Evolutionary conservation across 208 protist genomes (phyloP).

Genomic region (Crithidia expoeki): DNA sequence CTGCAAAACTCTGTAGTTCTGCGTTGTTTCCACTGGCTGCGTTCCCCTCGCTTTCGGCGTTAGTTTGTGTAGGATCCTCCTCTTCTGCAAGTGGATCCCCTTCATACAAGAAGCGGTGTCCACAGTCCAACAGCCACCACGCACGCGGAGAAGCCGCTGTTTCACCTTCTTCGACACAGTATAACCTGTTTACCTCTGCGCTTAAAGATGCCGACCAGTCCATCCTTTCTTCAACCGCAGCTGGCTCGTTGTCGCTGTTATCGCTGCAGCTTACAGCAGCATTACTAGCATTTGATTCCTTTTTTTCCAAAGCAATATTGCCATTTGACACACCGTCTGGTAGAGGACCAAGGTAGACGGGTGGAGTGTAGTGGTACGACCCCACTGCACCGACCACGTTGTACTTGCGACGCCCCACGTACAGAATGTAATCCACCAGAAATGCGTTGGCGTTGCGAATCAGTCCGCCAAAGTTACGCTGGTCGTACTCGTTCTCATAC

Average conservation of each 20-base stretch:
- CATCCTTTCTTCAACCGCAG: neutral
- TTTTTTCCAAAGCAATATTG: neutral
- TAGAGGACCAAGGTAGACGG: conserved; percentile 54
- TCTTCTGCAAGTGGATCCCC: neutral
- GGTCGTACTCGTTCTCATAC: conserved; percentile 87
- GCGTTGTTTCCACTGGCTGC: neutral
- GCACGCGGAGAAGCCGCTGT: conserved; percentile 1
- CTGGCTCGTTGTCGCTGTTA: neutral
- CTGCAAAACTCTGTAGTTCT: neutral
- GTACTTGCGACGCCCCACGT: conserved; percentile 76
- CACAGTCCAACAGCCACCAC: conserved; percentile 82
- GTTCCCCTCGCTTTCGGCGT: neutral
- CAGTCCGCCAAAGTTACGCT: conserved; percentile 87
- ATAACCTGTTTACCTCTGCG: conserved; percentile 22
- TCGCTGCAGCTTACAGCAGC: neutral
- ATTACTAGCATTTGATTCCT: no score
- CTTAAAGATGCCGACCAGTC: conserved; percentile 26
- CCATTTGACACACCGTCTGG: neutral
- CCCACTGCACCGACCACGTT: conserved; percentile 87
- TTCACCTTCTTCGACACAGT: neutral
- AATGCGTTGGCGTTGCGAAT: conserved; percentile 90
- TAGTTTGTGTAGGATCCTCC: neutral
- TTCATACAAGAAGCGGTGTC: conserved; percentile 63
- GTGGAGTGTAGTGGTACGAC: conserved; percentile 84
- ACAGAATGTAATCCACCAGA: conserved; percentile 80